Percentiles rank a stretch among this genome's conserved stretches.
Evolutionary conservation across 768 basidiomycete genomes (phyloP).

Genomic region (Leccinellum luteum): DNA sequence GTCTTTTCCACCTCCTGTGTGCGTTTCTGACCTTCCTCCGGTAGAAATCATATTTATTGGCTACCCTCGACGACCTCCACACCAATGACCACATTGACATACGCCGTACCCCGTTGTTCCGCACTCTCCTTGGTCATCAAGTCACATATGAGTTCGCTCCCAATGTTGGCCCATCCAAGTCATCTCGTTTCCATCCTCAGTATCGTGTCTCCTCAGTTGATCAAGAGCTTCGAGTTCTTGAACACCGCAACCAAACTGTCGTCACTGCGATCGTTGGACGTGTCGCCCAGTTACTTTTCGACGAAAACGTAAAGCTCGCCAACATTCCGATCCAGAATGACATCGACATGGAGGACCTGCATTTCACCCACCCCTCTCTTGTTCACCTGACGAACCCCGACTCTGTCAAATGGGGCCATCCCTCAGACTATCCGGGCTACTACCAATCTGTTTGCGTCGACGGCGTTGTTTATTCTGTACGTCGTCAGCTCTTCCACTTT

Average conservation of each 20-base stretch:
- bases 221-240: constrained; percentile 34
- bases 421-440: constrained; percentile 25
- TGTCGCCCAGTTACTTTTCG: constrained; percentile 47
- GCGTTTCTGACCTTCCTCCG: constrained; percentile 1
- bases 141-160: constrained; percentile 23
- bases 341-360: constrained; percentile 15
- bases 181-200: constrained; percentile 18
- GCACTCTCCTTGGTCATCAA: constrained; percentile 29
- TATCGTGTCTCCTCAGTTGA: constrained; percentile 8
- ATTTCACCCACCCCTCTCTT: constrained; percentile 10
- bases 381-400: constrained; percentile 32
- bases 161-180: constrained; percentile 3
- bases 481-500: constrained; percentile 12
- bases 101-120: constrained; percentile 42
- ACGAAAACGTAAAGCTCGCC: constrained; percentile 41
- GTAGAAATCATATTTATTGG: constrained; percentile 46
- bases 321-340: constrained; percentile 32
- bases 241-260: constrained; percentile 35
- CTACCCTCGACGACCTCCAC: constrained; percentile 39
- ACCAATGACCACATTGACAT: constrained; percentile 30
- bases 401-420: constrained; percentile 34
- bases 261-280: constrained; percentile 48
- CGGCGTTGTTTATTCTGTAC: constrained; percentile 53
- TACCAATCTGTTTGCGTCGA: constrained; percentile 55
- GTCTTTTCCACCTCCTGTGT: constrained; percentile 17